Conservation (phyloP, 1,284 basidiomycete species). For the Cryptococcus maquisensis region DNA sequence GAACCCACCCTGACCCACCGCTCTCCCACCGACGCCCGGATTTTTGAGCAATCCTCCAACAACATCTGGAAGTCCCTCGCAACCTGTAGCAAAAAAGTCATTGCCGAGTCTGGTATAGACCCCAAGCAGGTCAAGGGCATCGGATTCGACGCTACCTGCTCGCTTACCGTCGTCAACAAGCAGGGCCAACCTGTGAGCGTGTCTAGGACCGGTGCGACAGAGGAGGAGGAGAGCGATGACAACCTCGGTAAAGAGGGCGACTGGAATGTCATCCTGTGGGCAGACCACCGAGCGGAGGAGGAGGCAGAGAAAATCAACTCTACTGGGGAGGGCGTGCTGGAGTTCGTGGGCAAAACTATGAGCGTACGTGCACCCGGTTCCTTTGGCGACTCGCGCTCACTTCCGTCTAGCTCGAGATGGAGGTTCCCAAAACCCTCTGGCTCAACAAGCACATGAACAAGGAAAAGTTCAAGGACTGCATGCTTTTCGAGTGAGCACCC, state of each 20-base stretch:
- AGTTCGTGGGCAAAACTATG: constrained; percentile 96
- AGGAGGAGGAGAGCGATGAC: constrained; percentile 27
- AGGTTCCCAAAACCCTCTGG: constrained; percentile 95
- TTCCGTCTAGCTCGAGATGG: constrained; percentile 78
- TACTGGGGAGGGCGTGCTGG: constrained; percentile 76
- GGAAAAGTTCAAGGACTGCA: constrained; percentile 70
- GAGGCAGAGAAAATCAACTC: constrained; percentile 88
- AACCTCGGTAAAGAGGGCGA: constrained; percentile 60
- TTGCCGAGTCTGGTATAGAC: constrained; percentile 59
- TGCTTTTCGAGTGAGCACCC: constrained; percentile 78
- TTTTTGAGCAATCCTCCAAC: constrained; percentile 75
- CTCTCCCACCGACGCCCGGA: constrained; percentile 75
- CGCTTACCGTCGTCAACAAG: constrained; percentile 77
- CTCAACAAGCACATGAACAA: constrained; percentile 81
- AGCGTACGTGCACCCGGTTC: constrained; percentile 62
- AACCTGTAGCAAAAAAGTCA: constrained; percentile 63
- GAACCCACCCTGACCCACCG: constrained; percentile 80
- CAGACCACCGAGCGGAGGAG: constrained; percentile 80
- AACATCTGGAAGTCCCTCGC: constrained; percentile 83
- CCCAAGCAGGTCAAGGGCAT: constrained; percentile 74
- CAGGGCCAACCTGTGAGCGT: constrained; percentile 74
- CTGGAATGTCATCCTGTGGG: constrained; percentile 85
- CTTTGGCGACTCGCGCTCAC: not conserved
- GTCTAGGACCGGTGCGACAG: constrained; percentile 52
- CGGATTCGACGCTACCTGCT: constrained; percentile 97